A percentile compares a stretch with the other conserved stretches of the same genome.
These are phyloP conservation scores for Gossypium schwendimanii DNA, from an alignment of 441 rosid genomes.

Conservation along the genomic window DNA sequence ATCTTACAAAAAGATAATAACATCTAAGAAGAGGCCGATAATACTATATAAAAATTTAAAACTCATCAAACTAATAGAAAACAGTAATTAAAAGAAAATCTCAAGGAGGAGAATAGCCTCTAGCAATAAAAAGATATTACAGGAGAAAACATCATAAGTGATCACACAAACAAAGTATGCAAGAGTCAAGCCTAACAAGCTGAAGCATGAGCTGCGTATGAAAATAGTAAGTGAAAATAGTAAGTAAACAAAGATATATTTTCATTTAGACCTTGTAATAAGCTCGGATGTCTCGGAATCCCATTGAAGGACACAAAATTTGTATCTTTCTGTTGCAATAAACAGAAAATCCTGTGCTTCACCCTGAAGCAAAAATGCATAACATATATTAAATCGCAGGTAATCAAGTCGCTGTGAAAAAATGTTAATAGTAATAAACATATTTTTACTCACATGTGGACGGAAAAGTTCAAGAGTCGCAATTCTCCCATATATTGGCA, in stretches of 20 bases:
- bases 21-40: neutral
- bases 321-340: constrained; percentile 91
- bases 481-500: constrained; percentile 93
- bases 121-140: neutral
- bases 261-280: constrained; percentile 55
- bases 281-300: constrained; percentile 85
- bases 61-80: neutral
- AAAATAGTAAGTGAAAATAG: neutral
- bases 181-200: neutral
- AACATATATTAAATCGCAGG: neutral
- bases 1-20: neutral
- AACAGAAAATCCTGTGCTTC: constrained; percentile 91
- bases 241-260: neutral
- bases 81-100: neutral
- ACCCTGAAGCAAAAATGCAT: constrained; percentile 42
- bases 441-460: constrained; percentile 64
- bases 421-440: neutral
- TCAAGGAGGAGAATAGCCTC: neutral
- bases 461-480: constrained; percentile 94
- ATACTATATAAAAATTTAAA: neutral
- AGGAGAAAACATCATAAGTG: neutral
- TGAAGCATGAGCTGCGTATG: neutral
- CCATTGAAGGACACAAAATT: constrained; percentile 97
- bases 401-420: no score
- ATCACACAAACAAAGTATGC: neutral